phyloP scores from a whole-genome alignment of 495 filamentous ascomycete species.

The Trichocladium uniseriatum region DNA sequence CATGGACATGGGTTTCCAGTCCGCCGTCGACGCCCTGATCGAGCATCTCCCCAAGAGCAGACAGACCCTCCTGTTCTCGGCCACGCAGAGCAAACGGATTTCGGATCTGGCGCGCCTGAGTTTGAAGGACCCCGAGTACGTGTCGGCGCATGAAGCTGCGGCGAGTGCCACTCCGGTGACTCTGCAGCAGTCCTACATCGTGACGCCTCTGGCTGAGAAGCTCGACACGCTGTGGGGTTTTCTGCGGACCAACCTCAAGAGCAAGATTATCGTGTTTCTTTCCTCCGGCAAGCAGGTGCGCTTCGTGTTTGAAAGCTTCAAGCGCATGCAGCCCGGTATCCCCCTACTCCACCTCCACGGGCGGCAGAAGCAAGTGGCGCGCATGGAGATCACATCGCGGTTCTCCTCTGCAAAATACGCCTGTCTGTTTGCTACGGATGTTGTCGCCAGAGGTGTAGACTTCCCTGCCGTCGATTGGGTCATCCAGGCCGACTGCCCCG shows the following conservation, averaged over 20 bases:
- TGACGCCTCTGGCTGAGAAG: slow-evolving; percentile 77
- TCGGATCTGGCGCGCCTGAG: slow-evolving; percentile 84
- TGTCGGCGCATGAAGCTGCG: slow-evolving; percentile 83
- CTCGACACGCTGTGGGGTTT: slow-evolving; percentile 89
- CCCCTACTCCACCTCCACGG: slow-evolving; percentile 93
- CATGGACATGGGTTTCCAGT: slow-evolving; percentile 95
- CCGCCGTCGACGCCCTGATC: slow-evolving; percentile 83
- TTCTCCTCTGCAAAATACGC: slow-evolving; percentile 70
- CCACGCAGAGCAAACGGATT: slow-evolving; percentile 90
- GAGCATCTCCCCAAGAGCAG: slow-evolving; percentile 80
- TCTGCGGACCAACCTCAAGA: slow-evolving; percentile 74
- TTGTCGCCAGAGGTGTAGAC: slow-evolving; percentile 86
- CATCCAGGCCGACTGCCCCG: slow-evolving; percentile 86
- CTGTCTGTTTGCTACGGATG: slow-evolving; percentile 91
- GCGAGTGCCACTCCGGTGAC: slow-evolving; percentile 70
- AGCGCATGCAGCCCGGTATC: slow-evolving; percentile 89
- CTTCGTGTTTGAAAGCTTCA: slow-evolving; percentile 87
- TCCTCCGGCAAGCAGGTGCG: slow-evolving; percentile 94
- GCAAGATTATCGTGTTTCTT: slow-evolving; percentile 89
- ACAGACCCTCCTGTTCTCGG: slow-evolving; percentile 91
- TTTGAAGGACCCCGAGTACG: slow-evolving; percentile 84
- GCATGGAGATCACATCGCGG: slow-evolving; percentile 73
- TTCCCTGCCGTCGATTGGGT: slow-evolving; percentile 98
- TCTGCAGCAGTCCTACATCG: slow-evolving; percentile 83
- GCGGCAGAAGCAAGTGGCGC: slow-evolving; percentile 80